Evolutionary conservation across 2,329 filamentous ascomycete genomes (phyloP).

Genomic region (Penicillium sp.): DNA sequence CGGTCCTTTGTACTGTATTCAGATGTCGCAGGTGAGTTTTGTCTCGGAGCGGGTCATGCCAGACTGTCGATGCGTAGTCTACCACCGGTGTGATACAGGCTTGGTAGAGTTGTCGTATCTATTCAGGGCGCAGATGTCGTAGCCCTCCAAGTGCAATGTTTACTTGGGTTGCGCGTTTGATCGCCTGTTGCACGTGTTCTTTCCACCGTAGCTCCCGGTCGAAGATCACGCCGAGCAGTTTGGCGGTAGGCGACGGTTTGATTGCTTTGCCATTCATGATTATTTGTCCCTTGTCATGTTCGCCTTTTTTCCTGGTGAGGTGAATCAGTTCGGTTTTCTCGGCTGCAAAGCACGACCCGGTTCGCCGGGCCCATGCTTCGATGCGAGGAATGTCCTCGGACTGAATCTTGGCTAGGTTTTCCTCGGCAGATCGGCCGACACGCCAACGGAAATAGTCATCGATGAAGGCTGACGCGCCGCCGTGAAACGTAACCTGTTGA

Average conservation of each 20-base stretch:
- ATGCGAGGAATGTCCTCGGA: constrained; percentile 28
- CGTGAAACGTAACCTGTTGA: constrained; percentile 13
- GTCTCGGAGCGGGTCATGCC: constrained; percentile 22
- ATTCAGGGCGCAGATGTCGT: constrained; percentile 20
- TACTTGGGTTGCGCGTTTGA: constrained; percentile 21
- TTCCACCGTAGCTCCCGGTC: constrained; percentile 24
- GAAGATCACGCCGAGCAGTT: constrained; percentile 28
- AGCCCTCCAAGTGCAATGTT: constrained; percentile 21
- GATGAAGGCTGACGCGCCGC: constrained; percentile 31
- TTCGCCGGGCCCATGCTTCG: constrained; percentile 25
- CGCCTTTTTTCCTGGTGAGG: constrained; percentile 24
- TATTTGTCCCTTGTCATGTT: constrained; percentile 17
- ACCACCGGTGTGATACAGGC: constrained; percentile 22
- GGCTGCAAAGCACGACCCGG: constrained; percentile 26
- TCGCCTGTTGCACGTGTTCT: constrained; percentile 19
- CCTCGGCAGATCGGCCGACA: constrained; percentile 17
- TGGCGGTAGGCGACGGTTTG: constrained; percentile 17
- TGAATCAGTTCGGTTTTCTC: constrained; percentile 34
- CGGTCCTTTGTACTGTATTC: constrained; percentile 20
- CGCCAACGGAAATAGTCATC: constrained; percentile 28
- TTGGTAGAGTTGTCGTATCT: constrained; percentile 28
- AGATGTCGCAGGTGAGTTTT: constrained; percentile 21
- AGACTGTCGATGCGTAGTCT: constrained; percentile 27
- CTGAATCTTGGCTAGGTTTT: constrained; percentile 23
- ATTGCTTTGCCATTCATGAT: constrained; percentile 16